Conservation (phyloP, 1,284 basidiomycete species). For the Moniliella sp. region DNA sequence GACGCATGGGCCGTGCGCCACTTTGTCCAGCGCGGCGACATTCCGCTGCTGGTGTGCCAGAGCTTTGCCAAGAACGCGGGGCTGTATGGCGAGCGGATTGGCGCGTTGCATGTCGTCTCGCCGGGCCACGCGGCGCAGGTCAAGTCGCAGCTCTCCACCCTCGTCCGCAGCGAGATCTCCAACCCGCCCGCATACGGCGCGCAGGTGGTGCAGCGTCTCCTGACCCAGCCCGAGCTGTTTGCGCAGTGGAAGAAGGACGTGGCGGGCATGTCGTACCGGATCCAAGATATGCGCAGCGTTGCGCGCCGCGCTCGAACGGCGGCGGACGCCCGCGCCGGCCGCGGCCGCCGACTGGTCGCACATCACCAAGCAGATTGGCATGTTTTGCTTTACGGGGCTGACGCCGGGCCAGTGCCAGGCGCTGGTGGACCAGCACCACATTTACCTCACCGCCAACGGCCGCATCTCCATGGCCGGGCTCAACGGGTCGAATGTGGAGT, state of each 20-base stretch:
- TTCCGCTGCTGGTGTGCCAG: constrained; percentile 75
- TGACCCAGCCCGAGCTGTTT: constrained; percentile 49
- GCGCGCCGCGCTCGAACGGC: no score
- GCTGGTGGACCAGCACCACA: constrained; percentile 54
- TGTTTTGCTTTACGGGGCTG: constrained; percentile 29
- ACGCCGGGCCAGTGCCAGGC: constrained; percentile 44
- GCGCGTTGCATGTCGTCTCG: constrained; percentile 38
- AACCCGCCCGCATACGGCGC: constrained; percentile 82
- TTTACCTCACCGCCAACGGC: constrained; percentile 68
- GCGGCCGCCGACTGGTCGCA: no score
- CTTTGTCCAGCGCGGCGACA: constrained; percentile 47
- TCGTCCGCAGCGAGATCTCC: constrained; percentile 74
- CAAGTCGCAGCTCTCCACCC: constrained; percentile 50
- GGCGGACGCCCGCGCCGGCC: no score
- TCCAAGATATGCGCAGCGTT: constrained; percentile 73
- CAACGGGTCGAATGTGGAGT: constrained; percentile 47
- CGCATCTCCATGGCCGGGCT: constrained; percentile 76
- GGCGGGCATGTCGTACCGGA: constrained; percentile 67
- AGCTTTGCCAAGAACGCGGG: constrained; percentile 95
- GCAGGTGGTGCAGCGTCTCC: constrained; percentile 44
- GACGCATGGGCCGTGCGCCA: constrained; percentile 76
- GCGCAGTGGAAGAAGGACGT: constrained; percentile 75
- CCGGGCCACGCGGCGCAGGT: no score
- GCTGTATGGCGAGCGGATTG: constrained; percentile 55
- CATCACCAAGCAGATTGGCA: no score